Evolutionary conservation across 495 filamentous ascomycete species (phyloP).

Genomic region (Barbatosphaeria neglecta): DNA sequence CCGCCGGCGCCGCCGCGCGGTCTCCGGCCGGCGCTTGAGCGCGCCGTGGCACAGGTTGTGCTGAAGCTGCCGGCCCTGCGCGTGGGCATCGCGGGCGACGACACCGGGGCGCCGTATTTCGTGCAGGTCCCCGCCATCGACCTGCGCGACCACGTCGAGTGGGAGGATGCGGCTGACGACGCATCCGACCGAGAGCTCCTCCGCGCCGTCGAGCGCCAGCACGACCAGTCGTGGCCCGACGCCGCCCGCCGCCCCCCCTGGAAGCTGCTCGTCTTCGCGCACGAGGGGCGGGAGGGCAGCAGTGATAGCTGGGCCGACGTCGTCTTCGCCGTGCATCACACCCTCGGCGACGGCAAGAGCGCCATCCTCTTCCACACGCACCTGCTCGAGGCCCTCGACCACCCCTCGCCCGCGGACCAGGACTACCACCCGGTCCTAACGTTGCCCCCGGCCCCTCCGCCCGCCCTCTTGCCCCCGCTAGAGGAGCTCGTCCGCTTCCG

Average conservation of each 20-base stretch:
- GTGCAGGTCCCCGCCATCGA: slow-evolving; percentile 13
- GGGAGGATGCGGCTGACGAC: neutral
- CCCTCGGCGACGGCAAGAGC: slow-evolving; percentile 21
- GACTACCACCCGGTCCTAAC: slow-evolving; percentile 7
- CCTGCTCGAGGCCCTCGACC: slow-evolving; percentile 15
- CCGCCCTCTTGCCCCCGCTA: slow-evolving; percentile 6
- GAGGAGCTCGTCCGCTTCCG: slow-evolving; percentile 15
- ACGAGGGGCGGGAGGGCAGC: too few species aligned
- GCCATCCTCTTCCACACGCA: slow-evolving; percentile 19
- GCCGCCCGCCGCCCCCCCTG: slow-evolving; percentile 15
- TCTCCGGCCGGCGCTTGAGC: slow-evolving; percentile 6
- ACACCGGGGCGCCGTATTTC: slow-evolving; percentile 16
- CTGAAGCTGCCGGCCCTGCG: slow-evolving; percentile 16
- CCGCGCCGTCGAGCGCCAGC: slow-evolving; percentile 6
- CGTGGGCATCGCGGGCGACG: slow-evolving; percentile 17
- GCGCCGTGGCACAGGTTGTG: slow-evolving; percentile 19
- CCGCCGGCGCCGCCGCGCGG: neutral
- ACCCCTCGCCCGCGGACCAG: slow-evolving; percentile 1
- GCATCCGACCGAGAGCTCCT: slow-evolving; percentile 8
- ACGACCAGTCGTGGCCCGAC: slow-evolving; percentile 13
- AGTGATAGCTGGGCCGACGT: slow-evolving; percentile 8
- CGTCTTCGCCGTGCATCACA: slow-evolving; percentile 22
- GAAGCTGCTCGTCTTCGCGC: slow-evolving; percentile 16
- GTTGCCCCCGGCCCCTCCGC: slow-evolving; percentile 1
- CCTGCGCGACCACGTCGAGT: slow-evolving; percentile 18